These are phyloP conservation scores for Tillandsia fasciculata DNA, from an alignment of 176 grass and related monocot genomes.

Conservation along the genomic window DNA sequence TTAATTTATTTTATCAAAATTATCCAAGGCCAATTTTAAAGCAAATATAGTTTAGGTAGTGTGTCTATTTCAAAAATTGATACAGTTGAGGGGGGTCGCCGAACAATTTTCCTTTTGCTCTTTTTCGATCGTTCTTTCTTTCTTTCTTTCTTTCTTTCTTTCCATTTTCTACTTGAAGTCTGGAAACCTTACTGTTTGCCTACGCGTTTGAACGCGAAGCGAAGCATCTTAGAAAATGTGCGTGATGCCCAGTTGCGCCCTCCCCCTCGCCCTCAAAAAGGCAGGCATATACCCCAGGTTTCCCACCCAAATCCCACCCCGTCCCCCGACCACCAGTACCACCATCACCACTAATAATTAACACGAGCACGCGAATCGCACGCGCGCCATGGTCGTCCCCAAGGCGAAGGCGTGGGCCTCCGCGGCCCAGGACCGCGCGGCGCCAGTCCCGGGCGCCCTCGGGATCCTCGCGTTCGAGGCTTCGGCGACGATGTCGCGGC, in stretches of 20 bases:
- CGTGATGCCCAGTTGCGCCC: not conserved
- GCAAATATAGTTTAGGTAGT: no score
- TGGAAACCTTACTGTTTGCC: constrained; percentile 1
- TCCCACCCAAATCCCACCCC: no score
- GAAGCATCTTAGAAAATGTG: constrained; percentile 26
- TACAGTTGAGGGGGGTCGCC: no score
- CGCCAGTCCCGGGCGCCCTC: constrained; percentile 29
- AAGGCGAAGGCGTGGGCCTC: constrained; percentile 12
- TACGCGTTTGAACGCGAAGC: constrained; percentile 26
- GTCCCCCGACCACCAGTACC: no score
- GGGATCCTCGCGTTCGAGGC: constrained; percentile 88
- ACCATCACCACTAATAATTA: not conserved
- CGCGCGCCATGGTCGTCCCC: constrained; percentile 37
- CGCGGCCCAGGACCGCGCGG: not conserved
- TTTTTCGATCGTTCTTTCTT: no score
- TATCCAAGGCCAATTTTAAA: no score
- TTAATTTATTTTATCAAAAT: no score
- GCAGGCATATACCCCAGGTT: not conserved
- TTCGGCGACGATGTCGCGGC: constrained; percentile 65
- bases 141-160: not conserved
- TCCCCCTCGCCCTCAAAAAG: constrained; percentile 9
- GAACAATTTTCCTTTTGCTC: not conserved
- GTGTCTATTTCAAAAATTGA: no score
- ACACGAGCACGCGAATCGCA: not conserved
- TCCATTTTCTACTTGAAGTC: not conserved